Evolutionary conservation across 2,329 filamentous ascomycete genomes (phyloP).

Genomic region (Aspergillus fijiensis): DNA sequence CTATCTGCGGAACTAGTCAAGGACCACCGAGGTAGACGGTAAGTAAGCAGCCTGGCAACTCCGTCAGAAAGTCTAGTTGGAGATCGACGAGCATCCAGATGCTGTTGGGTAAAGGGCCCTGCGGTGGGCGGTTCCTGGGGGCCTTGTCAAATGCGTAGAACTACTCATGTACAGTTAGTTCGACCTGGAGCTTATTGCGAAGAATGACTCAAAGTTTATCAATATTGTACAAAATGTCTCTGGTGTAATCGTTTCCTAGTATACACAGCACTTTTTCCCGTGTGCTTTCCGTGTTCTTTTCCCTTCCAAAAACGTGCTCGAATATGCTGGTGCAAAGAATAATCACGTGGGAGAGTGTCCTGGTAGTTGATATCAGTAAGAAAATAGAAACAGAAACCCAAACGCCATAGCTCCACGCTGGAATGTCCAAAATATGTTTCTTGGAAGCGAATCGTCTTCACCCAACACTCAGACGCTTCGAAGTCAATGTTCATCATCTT

Average conservation of each 20-base stretch:
- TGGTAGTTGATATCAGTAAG: slow-evolving; percentile 5
- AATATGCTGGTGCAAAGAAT: slow-evolving; percentile 20
- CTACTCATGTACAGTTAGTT: background rate
- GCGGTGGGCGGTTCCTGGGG: slow-evolving; percentile 21
- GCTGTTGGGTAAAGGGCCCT: slow-evolving; percentile 3
- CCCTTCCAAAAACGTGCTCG: slow-evolving; percentile 14
- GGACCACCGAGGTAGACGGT: too few species aligned
- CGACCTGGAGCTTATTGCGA: background rate
- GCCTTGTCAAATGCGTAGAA: slow-evolving; percentile 12
- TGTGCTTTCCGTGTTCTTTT: slow-evolving; percentile 14
- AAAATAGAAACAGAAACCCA: slow-evolving; percentile 9
- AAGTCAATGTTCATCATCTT: slow-evolving; percentile 31
- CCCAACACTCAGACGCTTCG: background rate
- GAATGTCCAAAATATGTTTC: slow-evolving; percentile 22
- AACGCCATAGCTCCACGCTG: slow-evolving; percentile 30
- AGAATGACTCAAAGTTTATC: slow-evolving; percentile 4
- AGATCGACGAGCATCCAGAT: background rate
- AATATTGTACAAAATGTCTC: slow-evolving; percentile 21
- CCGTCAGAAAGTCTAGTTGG: background rate
- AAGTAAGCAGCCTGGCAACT: too few species aligned
- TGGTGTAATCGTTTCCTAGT: slow-evolving; percentile 15
- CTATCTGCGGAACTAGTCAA: too few species aligned
- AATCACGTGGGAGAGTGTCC: slow-evolving; percentile 24
- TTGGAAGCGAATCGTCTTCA: background rate
- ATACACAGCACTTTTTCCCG: slow-evolving; percentile 18